These are phyloP conservation scores for Alternaria postmessia DNA, from an alignment of 2,329 filamentous ascomycete species.

Conservation along the genomic window DNA sequence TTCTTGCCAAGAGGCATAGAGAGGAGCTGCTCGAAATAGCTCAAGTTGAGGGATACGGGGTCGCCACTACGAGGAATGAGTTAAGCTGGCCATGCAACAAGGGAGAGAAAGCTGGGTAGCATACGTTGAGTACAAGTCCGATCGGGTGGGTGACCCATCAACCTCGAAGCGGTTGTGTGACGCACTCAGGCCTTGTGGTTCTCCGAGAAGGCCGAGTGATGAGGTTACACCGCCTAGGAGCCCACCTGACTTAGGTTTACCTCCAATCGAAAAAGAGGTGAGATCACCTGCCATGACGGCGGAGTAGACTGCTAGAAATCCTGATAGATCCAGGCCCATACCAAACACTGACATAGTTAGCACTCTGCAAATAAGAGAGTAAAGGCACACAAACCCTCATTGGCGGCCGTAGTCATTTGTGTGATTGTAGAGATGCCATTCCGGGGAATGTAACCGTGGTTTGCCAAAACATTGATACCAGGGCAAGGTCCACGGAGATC, in stretches of 20 bases:
- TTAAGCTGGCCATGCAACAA: not conserved
- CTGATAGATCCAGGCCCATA: conserved; percentile 25
- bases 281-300: conserved; percentile 22
- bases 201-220: conserved; percentile 23
- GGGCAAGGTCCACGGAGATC: conserved; percentile 15
- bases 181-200: conserved; percentile 23
- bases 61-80: conserved; percentile 9
- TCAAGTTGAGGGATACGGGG: conserved; percentile 10
- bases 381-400: conserved; percentile 8
- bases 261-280: conserved; percentile 21
- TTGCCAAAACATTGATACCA: conserved; percentile 15
- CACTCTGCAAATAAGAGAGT: not conserved
- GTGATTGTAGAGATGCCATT: conserved; percentile 10
- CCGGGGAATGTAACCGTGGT: conserved; percentile 12
- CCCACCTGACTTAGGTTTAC: conserved; percentile 24
- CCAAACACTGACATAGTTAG: conserved; percentile 12
- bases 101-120: not conserved
- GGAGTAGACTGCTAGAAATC: conserved; percentile 27
- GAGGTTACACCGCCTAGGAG: conserved; percentile 27
- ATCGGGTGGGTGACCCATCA: conserved; percentile 27
- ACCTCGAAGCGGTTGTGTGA: conserved; percentile 32
- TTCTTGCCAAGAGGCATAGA: conserved; percentile 14
- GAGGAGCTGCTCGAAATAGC: conserved; percentile 10
- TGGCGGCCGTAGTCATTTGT: conserved; percentile 15
- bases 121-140: conserved; percentile 13